Base-by-base conservation (phyloP, 805 yeast genomes). In the Wickerhamiella bombiphila region DNA sequence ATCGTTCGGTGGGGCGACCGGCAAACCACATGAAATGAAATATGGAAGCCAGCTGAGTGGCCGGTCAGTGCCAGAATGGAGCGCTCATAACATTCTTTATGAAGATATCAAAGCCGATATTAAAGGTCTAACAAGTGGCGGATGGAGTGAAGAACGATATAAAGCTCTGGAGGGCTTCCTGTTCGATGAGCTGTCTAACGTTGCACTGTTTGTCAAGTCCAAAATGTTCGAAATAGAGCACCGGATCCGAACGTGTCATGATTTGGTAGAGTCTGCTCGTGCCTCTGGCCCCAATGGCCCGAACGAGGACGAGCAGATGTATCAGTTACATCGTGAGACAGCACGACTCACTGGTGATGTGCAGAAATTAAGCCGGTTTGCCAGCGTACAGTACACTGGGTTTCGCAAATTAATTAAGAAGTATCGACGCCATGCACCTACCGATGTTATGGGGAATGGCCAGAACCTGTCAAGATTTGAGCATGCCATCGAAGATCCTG, bases 31-130 rank as follows among this genome's bases (percentile, higher is more conserved):
- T n/a, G n/a, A 20, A 17, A 86, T 86, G 97, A 88, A 83, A 59
- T 86, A 85, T 57, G 94, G 95, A 36, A 65, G 72, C 30, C 85
- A 79, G 51, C 66, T 86, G 17, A 63, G 69, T 37, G 74, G 71
- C 45, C 67, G 82, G 48, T 79, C 94, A 9, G 79, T 83, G 18
- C 83, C 86, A 2, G 91, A 81, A 60, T 86, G 97, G 96, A 70
- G 70, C 49, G 70, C 72, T 43, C 77, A 81, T 58, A 83, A 86
- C 56, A 66, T 86, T 29, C 85, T 82, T 51, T 86, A 86, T 58
- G 78, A 82, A 47, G 80, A 74, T 26, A 55, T 86, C 40, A 86
- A 85, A 57, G 58, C 59, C 3, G 65, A 69, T 32, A 81, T 86
- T 41, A 68, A 76, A 48, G 53, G 56, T 16, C 72, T 75, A 6